Conservation (phyloP, 2,329 filamentous ascomycete species). For the Passalora sequoiae region DNA sequence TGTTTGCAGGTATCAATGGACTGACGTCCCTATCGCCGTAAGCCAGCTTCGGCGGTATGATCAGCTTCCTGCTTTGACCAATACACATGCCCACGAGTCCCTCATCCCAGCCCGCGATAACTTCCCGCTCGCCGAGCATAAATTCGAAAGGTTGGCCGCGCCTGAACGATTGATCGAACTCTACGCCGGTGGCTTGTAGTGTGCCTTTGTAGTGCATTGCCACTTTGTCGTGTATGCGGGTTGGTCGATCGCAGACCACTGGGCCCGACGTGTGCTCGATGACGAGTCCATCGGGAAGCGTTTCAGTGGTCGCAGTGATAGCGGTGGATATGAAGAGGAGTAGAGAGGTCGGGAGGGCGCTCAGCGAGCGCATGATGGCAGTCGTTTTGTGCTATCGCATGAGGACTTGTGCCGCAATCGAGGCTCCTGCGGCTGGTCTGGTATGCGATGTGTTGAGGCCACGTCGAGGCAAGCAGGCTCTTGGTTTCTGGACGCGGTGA, state of each 20-base stretch:
- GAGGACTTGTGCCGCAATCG: too few relatives aligned
- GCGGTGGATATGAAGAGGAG: constrained; percentile 15
- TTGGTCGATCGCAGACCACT: constrained; percentile 42
- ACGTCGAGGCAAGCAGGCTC: too few relatives aligned
- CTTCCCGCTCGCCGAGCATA: constrained; percentile 70
- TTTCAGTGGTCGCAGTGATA: constrained; percentile 11
- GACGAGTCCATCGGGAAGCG: constrained; percentile 20
- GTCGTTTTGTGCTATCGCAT: not conserved
- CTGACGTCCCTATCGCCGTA: constrained; percentile 73
- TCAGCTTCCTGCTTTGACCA: constrained; percentile 83
- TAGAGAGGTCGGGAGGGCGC: constrained; percentile 16
- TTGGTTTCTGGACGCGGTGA: too few relatives aligned
- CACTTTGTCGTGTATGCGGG: constrained; percentile 44
- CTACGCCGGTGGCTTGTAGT: constrained; percentile 55
- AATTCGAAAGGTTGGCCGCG: constrained; percentile 72
- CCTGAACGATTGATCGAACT: constrained; percentile 83
- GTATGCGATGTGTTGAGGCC: too few relatives aligned
- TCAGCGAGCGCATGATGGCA: constrained; percentile 21
- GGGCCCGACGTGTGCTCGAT: constrained; percentile 41
- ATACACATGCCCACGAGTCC: constrained; percentile 91
- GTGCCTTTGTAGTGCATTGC: constrained; percentile 49
- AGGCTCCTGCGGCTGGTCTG: too few relatives aligned
- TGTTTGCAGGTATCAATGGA: constrained; percentile 69
- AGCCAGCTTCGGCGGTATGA: constrained; percentile 77
- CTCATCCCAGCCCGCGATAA: constrained; percentile 93